Conservation (phyloP, 768 basidiomycete species). For the Melanogaster broomeanus region DNA sequence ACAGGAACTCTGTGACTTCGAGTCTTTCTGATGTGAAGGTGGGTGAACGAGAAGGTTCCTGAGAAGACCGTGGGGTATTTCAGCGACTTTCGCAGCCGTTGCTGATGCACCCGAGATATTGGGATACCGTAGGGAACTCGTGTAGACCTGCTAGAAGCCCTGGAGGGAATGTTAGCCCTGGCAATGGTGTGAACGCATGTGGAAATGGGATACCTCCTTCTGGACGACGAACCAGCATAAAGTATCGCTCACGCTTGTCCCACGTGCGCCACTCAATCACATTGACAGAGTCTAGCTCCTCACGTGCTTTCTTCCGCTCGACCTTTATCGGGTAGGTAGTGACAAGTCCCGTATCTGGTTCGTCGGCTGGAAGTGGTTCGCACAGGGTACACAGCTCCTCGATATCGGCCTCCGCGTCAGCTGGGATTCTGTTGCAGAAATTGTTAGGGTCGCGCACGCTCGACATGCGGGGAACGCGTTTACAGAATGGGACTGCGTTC, state of each 20-base stretch:
- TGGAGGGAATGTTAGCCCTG: conserved; percentile 32
- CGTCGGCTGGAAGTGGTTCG: conserved; percentile 47
- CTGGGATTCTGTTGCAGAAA: neutral
- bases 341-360: conserved; percentile 38
- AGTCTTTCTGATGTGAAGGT: conserved; percentile 17
- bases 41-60: conserved; percentile 39
- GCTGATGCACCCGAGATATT: conserved; percentile 49
- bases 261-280: conserved; percentile 75
- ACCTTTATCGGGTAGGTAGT: conserved; percentile 87
- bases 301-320: conserved; percentile 78
- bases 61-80: conserved; percentile 39
- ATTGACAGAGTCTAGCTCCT: conserved; percentile 83
- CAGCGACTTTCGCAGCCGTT: conserved; percentile 32
- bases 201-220: conserved; percentile 61
- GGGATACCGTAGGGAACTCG: conserved; percentile 76
- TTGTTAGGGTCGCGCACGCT: neutral
- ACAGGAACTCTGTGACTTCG: neutral
- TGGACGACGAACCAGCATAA: conserved; percentile 80
- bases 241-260: conserved; percentile 48
- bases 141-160: conserved; percentile 89
- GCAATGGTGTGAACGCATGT: neutral
- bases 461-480: neutral
- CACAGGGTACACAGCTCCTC: conserved; percentile 79
- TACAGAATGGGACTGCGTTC: conserved; percentile 13
- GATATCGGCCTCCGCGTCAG: conserved; percentile 50